phyloP scores from a whole-genome alignment of 1,139 yeast species.

The Suhomyces chickasaworum region DNA sequence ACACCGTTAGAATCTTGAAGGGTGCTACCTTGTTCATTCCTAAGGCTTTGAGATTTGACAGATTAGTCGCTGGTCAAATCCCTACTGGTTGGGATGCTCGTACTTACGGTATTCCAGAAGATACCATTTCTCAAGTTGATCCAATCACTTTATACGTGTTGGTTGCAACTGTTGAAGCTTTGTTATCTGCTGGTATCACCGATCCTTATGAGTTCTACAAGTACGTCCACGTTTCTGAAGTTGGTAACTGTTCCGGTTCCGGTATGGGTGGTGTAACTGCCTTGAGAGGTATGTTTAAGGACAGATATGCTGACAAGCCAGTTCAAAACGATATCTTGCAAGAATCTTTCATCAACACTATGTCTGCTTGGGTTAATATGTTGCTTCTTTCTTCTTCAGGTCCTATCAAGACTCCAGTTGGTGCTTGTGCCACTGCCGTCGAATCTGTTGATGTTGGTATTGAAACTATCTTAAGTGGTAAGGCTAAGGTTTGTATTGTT shows the following conservation, averaged over 20 bases:
- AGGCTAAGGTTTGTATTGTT: slow-evolving; percentile 93
- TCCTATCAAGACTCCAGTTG: slow-evolving; percentile 98
- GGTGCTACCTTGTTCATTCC: slow-evolving; percentile 93
- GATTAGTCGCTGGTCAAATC: slow-evolving; percentile 97
- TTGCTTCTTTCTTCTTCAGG: slow-evolving; percentile 95
- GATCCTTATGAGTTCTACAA: slow-evolving; percentile 98
- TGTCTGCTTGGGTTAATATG: slow-evolving; percentile 99
- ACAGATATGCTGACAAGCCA: slow-evolving; percentile 86
- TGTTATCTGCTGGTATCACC: slow-evolving; percentile 89
- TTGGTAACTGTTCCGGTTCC: slow-evolving; percentile 99
- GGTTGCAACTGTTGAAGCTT: slow-evolving; percentile 94
- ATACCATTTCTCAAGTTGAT: slow-evolving; percentile 90
- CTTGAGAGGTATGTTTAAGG: slow-evolving; percentile 95
- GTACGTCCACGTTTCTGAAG: slow-evolving; percentile 96
- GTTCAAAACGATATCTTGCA: slow-evolving; percentile 96
- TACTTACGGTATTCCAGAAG: slow-evolving; percentile 93
- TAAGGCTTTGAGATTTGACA: slow-evolving; percentile 92
- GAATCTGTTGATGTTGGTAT: slow-evolving; percentile 96
- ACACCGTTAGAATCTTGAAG: slow-evolving; percentile 83
- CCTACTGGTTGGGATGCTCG: slow-evolving; percentile 99
- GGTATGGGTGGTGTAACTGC: slow-evolving; percentile 99
- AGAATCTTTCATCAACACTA: slow-evolving; percentile 97
- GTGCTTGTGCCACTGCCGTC: slow-evolving; percentile 98
- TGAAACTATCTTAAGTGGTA: slow-evolving; percentile 88
- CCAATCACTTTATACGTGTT: slow-evolving; percentile 91